Evolutionary conservation across 2,329 filamentous ascomycete genomes (phyloP), one percentile per base, ranked within the genome.

Genomic region (Dothiorella sarmentorum): DNA sequence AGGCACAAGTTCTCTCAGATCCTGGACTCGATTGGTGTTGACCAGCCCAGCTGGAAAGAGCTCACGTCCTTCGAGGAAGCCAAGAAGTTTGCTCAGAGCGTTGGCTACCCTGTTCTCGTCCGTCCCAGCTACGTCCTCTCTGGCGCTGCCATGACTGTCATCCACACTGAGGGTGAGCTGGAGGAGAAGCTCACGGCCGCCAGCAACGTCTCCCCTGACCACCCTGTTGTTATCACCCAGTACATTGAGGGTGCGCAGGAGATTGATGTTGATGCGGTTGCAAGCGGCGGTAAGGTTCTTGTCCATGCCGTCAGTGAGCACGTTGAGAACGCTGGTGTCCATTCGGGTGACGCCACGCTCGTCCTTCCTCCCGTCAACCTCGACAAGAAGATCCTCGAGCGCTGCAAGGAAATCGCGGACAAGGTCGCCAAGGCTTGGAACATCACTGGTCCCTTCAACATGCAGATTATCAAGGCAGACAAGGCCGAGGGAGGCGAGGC

Each of bases 401-500:
- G 94, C 61, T 85, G 96, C 70, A 97, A 97, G 85, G 90, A 90
- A 66, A 97, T 99, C 67, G 93, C 94, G 15, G 77, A 92, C 75
- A 97, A 96, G 84, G 92, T 99, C 55, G 94, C 94, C 65, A 89
- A 94, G 77, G 94, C 94, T 47, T 97, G 93, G 91, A 91, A 84
- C 70, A 97, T 97, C 74, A 97, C 91, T 18, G 94, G 94, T 58
- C 94, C 94, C 60, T 99, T 97, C 85, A 99, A 99, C 83, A 97
- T 99, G 93, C 94, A 99, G 73, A 96, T 99, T 76, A 97, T 99
- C 83, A 96, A 96, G 80, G 91, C 89, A 33, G 82, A 90, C 11
- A 80, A 88, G 68, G 85, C 88, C 29, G 86, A 90, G 60, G 89
- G 89, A 60, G 87, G 87, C 58, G 83, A 88, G 69, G 85, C 89